Evolutionary conservation across 2,329 filamentous ascomycete species (phyloP), one percentile per base, ranked within the genome.

Genomic region (Huntiella omanensis): DNA sequence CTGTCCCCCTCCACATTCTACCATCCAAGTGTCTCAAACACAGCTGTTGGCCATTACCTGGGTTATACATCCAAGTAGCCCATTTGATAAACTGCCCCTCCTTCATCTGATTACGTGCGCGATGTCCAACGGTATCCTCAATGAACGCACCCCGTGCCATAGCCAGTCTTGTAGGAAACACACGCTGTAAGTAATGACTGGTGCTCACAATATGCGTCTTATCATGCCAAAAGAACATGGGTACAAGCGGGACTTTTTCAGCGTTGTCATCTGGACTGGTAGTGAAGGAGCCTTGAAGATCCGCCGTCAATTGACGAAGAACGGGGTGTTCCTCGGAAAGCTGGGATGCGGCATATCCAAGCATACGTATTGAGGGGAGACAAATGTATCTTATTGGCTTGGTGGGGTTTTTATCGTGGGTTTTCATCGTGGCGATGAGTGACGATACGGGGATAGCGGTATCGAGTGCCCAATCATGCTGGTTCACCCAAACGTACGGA

Each of bases 141-240:
- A 74, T 73, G 52, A 74, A 74, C 5, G 65, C 67, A 0, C 70
- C 70, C 1, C 70, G 59, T 4, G 63, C 56, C 52, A 74, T 63
- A 1, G 70, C 66, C 12, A 71, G 53, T 1, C 69, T 61, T 1
- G 60, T 64, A 0, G 69, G 64, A 42, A 73, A 74, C 1, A 73
- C 64, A 0, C 64, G 59, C 1, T 57, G 53, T 0, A 73, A 59
- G 47, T 74, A 74, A 51, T 74, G 70, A 1, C 57, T 52, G 0
- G 61, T 64, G 3, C 62, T 64, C 1, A 65, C 69, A 2, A 74
- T 49, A 47, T 74, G 70, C 0, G 70, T 69, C 52, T 74, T 74
- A 50, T 74, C 70, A 47, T 73, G 69, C 70, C 70, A 74, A 53
- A 73, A 71, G 57, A 72, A 74, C 46, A 74, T 60, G 0, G 70